Evolutionary conservation across 202 grass and related monocot genomes (phyloP).

Genomic region (Bolboschoenoplectus hybrid): DNA sequence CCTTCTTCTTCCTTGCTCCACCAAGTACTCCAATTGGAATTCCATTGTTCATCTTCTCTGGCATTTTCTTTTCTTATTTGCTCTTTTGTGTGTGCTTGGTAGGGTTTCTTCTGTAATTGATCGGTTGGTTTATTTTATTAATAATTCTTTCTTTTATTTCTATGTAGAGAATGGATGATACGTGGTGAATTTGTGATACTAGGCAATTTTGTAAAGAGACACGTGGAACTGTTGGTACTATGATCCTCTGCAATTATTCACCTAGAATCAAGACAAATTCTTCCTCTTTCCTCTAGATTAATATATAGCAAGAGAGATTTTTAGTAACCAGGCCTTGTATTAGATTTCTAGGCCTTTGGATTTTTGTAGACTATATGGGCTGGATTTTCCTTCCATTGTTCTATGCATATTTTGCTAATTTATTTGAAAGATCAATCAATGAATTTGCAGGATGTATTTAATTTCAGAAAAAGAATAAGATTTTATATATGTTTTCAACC

Average conservation of each 20-base stretch:
- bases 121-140: neutral
- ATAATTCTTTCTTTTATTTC: neutral
- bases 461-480: no score
- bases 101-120: neutral
- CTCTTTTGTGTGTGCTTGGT: neutral
- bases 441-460: no score
- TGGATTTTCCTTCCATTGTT: no score
- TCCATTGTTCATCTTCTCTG: constrained; percentile 39
- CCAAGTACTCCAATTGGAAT: constrained; percentile 38
- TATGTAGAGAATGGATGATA: neutral
- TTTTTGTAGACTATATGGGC: no score
- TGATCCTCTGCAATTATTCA: neutral
- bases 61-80: neutral
- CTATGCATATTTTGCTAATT: no score
- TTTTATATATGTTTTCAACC: no score
- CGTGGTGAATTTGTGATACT: constrained; percentile 5
- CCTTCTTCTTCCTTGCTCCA: constrained; percentile 45
- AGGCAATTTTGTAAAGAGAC: neutral
- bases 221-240: neutral
- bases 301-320: neutral
- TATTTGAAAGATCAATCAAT: no score
- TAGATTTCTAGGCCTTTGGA: neutral
- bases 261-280: neutral
- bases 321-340: neutral
- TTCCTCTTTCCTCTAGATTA: neutral